phyloP scores from a whole-genome alignment of 768 basidiomycete genomes.

The Chalciporus sphaerocephalus region DNA sequence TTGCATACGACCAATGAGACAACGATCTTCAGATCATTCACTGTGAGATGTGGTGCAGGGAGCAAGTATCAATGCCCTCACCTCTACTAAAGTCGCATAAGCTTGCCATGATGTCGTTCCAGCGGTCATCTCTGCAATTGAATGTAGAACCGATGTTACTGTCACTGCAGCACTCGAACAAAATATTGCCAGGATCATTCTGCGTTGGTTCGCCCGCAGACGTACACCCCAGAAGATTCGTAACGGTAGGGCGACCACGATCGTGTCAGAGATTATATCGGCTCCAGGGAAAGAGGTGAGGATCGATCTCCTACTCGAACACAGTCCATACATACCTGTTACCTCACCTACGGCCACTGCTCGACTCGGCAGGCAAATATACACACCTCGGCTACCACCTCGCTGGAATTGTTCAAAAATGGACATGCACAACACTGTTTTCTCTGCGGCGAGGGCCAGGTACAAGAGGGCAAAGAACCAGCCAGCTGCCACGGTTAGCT shows the following conservation, averaged over 20 bases:
- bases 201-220: too few relatives aligned
- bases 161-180: not conserved
- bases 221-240: too few relatives aligned
- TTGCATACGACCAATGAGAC: too few relatives aligned
- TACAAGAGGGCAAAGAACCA: not conserved
- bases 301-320: too few relatives aligned
- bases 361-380: not conserved
- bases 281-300: not conserved
- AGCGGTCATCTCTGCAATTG: not conserved
- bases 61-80: not conserved
- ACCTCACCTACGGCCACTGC: not conserved
- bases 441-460: not conserved
- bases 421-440: not conserved
- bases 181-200: too few relatives aligned
- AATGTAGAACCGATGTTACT: not conserved
- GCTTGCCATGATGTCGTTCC: not conserved
- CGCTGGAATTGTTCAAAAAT: not conserved
- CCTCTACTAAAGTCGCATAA: not conserved
- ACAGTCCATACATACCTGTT: constrained; percentile 1
- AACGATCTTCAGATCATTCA: too few relatives aligned
- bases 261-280: not conserved
- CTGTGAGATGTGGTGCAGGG: too few relatives aligned
- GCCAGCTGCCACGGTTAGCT: not conserved
- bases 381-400: not conserved
- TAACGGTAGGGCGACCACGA: not conserved